Base-by-base conservation (phyloP, 177 flowering plant species). In the Vitis hybrid region DNA sequence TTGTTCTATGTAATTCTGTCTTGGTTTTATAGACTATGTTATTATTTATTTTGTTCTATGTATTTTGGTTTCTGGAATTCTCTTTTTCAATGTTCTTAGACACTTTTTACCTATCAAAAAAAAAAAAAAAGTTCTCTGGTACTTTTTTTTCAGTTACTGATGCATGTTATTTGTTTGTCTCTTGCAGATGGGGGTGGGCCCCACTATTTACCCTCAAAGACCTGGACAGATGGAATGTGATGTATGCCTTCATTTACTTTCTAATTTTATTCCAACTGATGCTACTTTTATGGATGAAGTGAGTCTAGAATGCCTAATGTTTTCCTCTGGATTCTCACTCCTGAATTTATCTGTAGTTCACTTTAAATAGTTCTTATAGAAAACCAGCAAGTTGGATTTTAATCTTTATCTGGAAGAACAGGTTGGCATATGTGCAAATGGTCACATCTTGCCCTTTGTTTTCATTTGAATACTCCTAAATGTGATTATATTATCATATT, bases 221-320 rank as follows among this genome's bases (percentile, higher is more conserved):
- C 94, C 97, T 73, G 97, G 98, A 66, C 90, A 89, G 72, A 73
- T 72, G 13, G 98, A 89, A 84, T 96, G 99, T 84, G 98, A 94
- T 81, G 99, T 96, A 71, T 10, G 98, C 76, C 66, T 70, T 66
- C 45, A 49, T 64, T 60, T 50, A 40, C 45, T 5, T 40, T 40
- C 45, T 40, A 7, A 40, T 40, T 40, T 40, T 40, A 6, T 40
- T 40, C 45, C 45, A 40, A 40, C 45, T 40, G 45, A 40, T 40
- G 45, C 45, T 40, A 7, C 45, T 40, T 40, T 40, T 40, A 40
- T 7, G 45, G 8, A 40, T 40, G 45, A 40, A 40, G 8, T 40
- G 45, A 34, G 8, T 34, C 45, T 40, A 8, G 45, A 40, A 40
- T 40, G 8, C 45, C 45, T 40, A 40, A 40, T 40, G 7, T 40